Evolutionary conservation across 2,329 filamentous ascomycete species (phyloP), one percentile per base, ranked within the genome.

Genomic region (Botrytis deweyae): DNA sequence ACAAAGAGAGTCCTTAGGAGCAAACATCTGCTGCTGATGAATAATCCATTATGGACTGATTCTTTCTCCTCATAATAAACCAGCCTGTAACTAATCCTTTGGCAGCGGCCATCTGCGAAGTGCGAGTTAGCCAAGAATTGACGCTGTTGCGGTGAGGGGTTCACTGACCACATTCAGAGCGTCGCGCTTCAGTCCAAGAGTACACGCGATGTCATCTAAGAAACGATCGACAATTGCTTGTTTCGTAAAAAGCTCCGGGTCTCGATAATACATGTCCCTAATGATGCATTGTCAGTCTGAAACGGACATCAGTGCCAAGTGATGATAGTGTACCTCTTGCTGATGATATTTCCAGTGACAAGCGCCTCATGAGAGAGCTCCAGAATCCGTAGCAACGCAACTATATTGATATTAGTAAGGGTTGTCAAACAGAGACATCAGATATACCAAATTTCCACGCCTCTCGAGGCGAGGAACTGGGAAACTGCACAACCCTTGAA

Each of bases 241-340:
- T 68, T 85, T 90, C 33, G 86, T 85, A 79, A 96, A 97, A 0
- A 97, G 84, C 16, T 89, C 87, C 7, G 91, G 89, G 77, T 94
- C 87, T 78, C 93, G 89, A 80, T 97, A 97, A 81, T 91, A 97
- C 6, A 97, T 90, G 78, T 93, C 92, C 75, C 93, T 95, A 75
- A n/a, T 46, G 10, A 68, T 46, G 12, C 10, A 46, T 29, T 8
- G 38, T 61, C 52, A 63, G 58, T 20, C 20, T n/a, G 22, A 29
- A 44, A 62, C 20, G 36, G 40, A n/a, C 1, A n/a, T 70, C 5
- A 49, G 36, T n/a, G 12, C n/a, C 4, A 40, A 40, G 44, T 16
- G 36, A 68, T 64, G 25, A 36, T 38, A 61, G 40, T 81, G 62
- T 69, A 91, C 89, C 90, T 88, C 81, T 92, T 92, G 3, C 90